These are phyloP conservation scores for Thelonectria discophora DNA, from an alignment of 2,329 filamentous ascomycete genomes.

Conservation along the genomic window DNA sequence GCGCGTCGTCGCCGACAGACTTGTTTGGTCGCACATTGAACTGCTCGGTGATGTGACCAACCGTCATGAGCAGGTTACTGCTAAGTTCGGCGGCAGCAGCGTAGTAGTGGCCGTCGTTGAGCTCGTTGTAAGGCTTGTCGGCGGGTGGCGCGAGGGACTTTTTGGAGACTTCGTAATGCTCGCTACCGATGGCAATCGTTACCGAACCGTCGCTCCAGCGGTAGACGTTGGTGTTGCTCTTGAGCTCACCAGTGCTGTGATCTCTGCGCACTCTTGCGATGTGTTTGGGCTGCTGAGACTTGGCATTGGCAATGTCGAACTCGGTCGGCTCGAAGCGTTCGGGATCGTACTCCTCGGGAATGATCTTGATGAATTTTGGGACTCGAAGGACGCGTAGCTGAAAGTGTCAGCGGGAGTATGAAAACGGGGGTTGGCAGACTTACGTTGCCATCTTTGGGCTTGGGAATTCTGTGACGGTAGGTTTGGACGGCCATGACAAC, in stretches of 20 bases:
- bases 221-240: conserved; percentile 79
- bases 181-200: conserved; percentile 77
- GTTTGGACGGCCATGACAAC: conserved; percentile 71
- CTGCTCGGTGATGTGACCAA: conserved; percentile 79
- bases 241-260: conserved; percentile 69
- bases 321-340: conserved; percentile 70
- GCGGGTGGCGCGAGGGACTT: conserved; percentile 72
- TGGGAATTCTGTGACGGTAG: conserved; percentile 74
- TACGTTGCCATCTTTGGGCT: conserved; percentile 76
- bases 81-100: conserved; percentile 75
- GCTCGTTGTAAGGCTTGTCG: conserved; percentile 69
- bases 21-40: conserved; percentile 74
- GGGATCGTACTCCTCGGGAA: conserved; percentile 72
- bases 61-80: conserved; percentile 74
- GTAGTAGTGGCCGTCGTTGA: conserved; percentile 79
- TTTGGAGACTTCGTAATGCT: conserved; percentile 78
- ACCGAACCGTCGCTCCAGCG: conserved; percentile 83
- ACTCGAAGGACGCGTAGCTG: conserved; percentile 76
- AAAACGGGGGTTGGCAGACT: conserved; percentile 36
- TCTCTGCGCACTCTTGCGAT: conserved; percentile 76
- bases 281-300: conserved; percentile 66
- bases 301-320: conserved; percentile 63
- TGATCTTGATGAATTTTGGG: conserved; percentile 75
- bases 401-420: conserved; percentile 8
- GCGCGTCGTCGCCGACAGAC: conserved; percentile 74